Base-by-base conservation (phyloP, 176 grass and related monocot species). In the Aegilops longissima region DNA sequence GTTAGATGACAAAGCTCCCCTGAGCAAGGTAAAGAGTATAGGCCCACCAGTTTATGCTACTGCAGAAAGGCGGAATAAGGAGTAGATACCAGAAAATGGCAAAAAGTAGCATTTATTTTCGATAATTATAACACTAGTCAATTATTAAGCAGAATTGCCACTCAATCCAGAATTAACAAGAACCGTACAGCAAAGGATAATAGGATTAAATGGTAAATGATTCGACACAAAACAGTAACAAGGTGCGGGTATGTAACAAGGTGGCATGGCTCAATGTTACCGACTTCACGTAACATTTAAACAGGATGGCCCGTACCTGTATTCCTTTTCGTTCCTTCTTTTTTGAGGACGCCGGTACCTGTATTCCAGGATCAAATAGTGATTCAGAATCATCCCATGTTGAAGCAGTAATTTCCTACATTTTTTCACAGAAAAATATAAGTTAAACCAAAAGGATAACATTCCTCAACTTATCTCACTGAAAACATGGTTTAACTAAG, bases 381-480 rank as follows among this genome's bases (percentile, higher is more conserved):
- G 85, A 52, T 85, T 88, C 91, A 71, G 82, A 90, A 31, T 97
- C 89, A 87, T 95, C 92, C 93, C 96, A 95, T 21, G 80, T 93
- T 47, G 96, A 94, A 71, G 78, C 79, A 36, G 91, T 89, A 88
- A 95, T 91, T 79, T 98, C 93, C 96, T 98, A 62, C 61, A 85
- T 79, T 30, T 76, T 73, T 74, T 74, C 5, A 44, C 76, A 59
- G 4, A 20, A 87, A 34, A 35, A 72, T 5, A 81, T 11, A 79
- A 78, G 80, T 78, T 3, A 76, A 6, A 25, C 51, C 34, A 63
- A 63, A 18, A 64, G 89, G 87, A 82, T 58, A 18, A 12, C 63
- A 23, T 81, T 21, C 62, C 6, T 5, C 10, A 1, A 89, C 24
- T 62, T 20, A 76, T 59, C 3, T 49, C 34, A 36, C 3, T 73